Base-by-base conservation (phyloP, 345 rosid genomes). In the Lepidium africanum region DNA sequence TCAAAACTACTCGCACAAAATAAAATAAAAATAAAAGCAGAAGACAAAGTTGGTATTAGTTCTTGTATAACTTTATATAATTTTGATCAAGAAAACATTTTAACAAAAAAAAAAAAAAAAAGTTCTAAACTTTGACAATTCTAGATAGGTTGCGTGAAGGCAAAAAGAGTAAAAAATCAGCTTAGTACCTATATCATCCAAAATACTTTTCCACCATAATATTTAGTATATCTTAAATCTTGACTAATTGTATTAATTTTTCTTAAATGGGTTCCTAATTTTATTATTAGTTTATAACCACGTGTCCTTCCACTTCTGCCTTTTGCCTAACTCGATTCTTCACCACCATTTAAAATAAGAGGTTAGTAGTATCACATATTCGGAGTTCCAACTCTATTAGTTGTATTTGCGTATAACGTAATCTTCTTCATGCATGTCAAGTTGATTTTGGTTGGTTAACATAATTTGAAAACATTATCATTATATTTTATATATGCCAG, bases 141-240 rank as follows among this genome's bases (percentile, higher is more conserved):
- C 48, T 50, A 48, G 47, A 30, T 17, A 70, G 74, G 70, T 85
- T 83, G 84, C 87, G 82, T 80, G 80, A 74, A 70, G 81, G 80
- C 79, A 78, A 73, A 78, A 70, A 36, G 62, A 6, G 50, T 16
- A 50, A 67, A 78, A 65, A 64, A 64, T 70, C 56, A 25, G 74
- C 81, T 78, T 69, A 63, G 83, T 80, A 73, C 77, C 79, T 61
- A 64, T 50, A 72, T 68, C 82, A 23, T 49, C 75, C 73, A 76
- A 72, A 53, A 65, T 8, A 50, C 68, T 60, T 25, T 75, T 79
- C 48, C 63, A 62, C 47, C 69, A 43, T 35, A 16, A 10, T 32
- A 25, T 25, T n/a, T n/a, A n/a, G 3, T 41, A 11, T 50, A 49
- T 53, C 37, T 21, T 25, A 52, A 62, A 62, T 36, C 48, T 53